These are phyloP conservation scores for Phytophthora capsici DNA, from an alignment of 352 stramenopile genomes.

Conservation along the genomic window DNA sequence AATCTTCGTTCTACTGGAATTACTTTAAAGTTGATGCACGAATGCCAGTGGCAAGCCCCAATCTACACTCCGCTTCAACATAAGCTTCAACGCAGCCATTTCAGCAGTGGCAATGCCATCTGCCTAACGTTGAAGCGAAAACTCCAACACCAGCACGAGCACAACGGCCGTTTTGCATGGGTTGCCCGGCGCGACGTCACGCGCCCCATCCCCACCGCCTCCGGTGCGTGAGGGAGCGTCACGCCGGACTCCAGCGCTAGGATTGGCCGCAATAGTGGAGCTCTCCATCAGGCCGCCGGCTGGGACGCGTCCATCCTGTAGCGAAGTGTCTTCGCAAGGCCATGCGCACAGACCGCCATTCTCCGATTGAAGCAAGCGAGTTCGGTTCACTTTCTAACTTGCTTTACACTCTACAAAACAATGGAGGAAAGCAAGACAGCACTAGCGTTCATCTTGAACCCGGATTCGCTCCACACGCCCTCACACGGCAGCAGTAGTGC, in stretches of 20 bases:
- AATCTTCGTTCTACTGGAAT: not conserved
- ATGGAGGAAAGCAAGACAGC: constrained; percentile 62
- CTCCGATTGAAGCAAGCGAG: constrained; percentile 21
- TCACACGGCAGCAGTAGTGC: constrained; percentile 23
- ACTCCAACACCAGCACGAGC: constrained; percentile 32
- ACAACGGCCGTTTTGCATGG: no score
- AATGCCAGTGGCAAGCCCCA: not conserved
- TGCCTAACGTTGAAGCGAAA: constrained; percentile 15
- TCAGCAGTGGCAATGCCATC: constrained; percentile 9
- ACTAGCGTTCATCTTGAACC: constrained; percentile 81
- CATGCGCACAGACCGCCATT: constrained; percentile 15
- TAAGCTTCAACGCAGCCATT: constrained; percentile 1
- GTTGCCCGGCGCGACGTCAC: constrained; percentile 5
- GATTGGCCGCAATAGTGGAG: not conserved
- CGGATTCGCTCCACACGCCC: constrained; percentile 34
- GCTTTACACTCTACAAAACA: not conserved
- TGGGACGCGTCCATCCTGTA: constrained; percentile 8
- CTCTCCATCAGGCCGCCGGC: constrained; percentile 3
- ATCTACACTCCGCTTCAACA: constrained; percentile 1
- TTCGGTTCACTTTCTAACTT: constrained; percentile 9
- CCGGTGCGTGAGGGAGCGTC: constrained; percentile 24
- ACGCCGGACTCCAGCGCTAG: constrained; percentile 24
- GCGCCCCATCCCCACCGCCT: constrained; percentile 24
- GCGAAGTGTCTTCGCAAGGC: constrained; percentile 8
- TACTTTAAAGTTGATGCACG: not conserved